Base-by-base conservation (phyloP, 306 rosid species). In the Albizia julibrissin region DNA sequence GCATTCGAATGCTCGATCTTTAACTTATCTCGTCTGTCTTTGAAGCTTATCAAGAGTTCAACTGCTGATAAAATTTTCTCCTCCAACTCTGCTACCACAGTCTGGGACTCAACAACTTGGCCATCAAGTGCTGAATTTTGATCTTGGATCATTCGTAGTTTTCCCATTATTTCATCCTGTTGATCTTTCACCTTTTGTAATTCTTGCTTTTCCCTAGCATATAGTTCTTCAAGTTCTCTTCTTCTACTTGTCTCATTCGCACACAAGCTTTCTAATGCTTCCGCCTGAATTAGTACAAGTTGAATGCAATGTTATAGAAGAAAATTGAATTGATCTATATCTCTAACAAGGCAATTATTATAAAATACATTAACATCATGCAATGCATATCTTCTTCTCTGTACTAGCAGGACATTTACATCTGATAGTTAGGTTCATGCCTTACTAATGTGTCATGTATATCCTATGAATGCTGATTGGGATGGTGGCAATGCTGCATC, bases 21-120 rank as follows among this genome's bases (percentile, higher is more conserved):
- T 72, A 89, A 33, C 80, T 74, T 93, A 85, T 95, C 99, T 69
- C 99, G 85, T 72, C 73, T 85, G 16, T 91, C 99, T 92, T 68
- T 92, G 85, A 93, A 95, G 78, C 92, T 92, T 69, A 89, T 90
- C 87, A 95, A 86, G 66, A 95, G 97, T 54, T 78, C 85, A 72
- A 87, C 94, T 22, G 99, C 98, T 79, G 91, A 85, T 69, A 95
- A 31, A 69, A 93, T 85, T 84, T 91, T 95, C 90, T 89, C 94
- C 86, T 95, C 99, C 86, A 93, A 88, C 87, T 91, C 96, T 81
- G 87, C 44, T 68, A 31, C 92, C 0, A 24, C 56, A 73, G 79
- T 43, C 56, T 86, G 87, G 65, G 91, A 87, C 81, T 91, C 92
- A 56, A 73, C 83, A 77, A 90, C 26, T 88, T 85, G 87, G 77